Evolutionary conservation across 352 stramenopile species (phyloP), one percentile per base, ranked within the genome.

Genomic region (Globisporangium cederbergense): DNA sequence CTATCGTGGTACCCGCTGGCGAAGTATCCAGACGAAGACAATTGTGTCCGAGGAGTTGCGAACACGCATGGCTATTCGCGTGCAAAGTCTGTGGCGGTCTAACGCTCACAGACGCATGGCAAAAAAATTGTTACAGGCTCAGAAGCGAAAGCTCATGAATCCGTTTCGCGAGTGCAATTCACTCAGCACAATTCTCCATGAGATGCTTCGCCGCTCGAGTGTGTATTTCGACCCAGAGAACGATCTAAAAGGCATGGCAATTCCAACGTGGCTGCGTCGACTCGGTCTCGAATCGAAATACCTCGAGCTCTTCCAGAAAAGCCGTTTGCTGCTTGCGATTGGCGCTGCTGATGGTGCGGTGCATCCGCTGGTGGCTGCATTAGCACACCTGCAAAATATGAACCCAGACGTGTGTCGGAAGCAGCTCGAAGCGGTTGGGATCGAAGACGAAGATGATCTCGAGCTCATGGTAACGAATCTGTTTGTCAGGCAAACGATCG

Each of bases 51-150:
- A 54, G 0, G 76, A 87, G 61, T 66, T 83, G 20, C 75, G 73
- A 4, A 58, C 63, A 7, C 73, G 71, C 16, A 92, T 94, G 86
- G 83, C 76, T 9, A 57, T 54, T 7, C 77, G 81, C 10, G 77
- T 95, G 30, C 86, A 95, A 65, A 60, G 56, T 8, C 71, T 75
- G 1, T 95, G 86, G 86, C 77, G 79, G 1, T 71, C 81, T 32
- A 89, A 74, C 40, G 70, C 74, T 0, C 79, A 90, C 20, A 66
- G 73, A 4, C 79, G 82, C 20, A 63, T 77, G 28, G 83, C 81
- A 0, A 69, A 60, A 28, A 78, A 77, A 16, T 60, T 93, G 3
- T 51, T 91, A 3, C 59, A 38, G 30, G 73, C 80, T 3, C 86
- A 93, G 54, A 75, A 71, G 7, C 76, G 83, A 11, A 79, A 76